Percentiles rank a stretch among this genome's conserved stretches.
phyloP scores from a whole-genome alignment of 345 rosid species.

The Leavenworthia alabamica region DNA sequence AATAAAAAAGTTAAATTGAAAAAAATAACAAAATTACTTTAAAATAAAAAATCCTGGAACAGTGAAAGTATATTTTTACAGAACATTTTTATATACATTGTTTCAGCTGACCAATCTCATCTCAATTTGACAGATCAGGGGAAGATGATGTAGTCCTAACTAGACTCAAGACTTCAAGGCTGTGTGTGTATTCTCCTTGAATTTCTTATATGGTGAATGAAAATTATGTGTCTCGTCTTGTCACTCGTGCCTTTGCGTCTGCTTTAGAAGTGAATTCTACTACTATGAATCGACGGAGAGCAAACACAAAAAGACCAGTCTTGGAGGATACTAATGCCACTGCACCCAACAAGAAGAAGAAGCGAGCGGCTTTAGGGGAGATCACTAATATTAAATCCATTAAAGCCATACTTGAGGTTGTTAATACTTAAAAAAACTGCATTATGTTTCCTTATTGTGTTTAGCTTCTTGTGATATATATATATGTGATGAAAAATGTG shows the following conservation, averaged over 20 bases:
- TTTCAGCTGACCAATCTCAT: neutral
- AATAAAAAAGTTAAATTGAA: too few species aligned
- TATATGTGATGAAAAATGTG: slow-evolving; percentile 12
- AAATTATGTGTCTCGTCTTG: slow-evolving; percentile 38
- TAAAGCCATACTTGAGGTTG: slow-evolving; percentile 50
- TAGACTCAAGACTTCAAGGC: slow-evolving; percentile 19
- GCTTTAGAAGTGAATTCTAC: slow-evolving; percentile 35
- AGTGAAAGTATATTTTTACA: too few species aligned
- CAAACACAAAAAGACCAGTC: slow-evolving; percentile 49
- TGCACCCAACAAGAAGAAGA: slow-evolving; percentile 37
- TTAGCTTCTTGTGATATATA: neutral
- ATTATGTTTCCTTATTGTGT: neutral
- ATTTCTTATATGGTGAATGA: slow-evolving; percentile 55
- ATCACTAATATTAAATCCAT: slow-evolving; percentile 56
- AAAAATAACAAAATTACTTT: too few species aligned
- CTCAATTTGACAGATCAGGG: slow-evolving; percentile 22
- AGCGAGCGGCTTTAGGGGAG: slow-evolving; percentile 65
- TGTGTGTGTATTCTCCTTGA: slow-evolving; percentile 35
- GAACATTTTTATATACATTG: neutral
- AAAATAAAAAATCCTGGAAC: too few species aligned
- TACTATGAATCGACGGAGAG: slow-evolving; percentile 37
- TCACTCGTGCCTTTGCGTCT: slow-evolving; percentile 76
- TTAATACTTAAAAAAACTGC: neutral
- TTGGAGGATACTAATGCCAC: slow-evolving; percentile 40
- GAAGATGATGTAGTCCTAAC: slow-evolving; percentile 17